Evolutionary conservation across 345 rosid genomes (phyloP), one percentile per base, ranked within the genome.

Genomic region (Laguncularia racemosa): DNA sequence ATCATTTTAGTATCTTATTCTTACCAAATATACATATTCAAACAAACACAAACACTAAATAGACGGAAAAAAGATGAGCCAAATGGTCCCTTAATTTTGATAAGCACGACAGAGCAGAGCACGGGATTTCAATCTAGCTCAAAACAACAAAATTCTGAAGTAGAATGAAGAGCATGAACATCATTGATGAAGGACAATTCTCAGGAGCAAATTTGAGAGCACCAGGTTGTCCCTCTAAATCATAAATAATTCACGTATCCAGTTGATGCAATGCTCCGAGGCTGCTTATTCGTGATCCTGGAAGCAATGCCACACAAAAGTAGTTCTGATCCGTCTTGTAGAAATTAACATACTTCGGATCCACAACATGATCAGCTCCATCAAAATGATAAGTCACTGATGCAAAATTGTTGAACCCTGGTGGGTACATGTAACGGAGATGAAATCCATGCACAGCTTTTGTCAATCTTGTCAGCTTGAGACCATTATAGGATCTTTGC

Each of bases 321-420:
- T 45, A 45, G 23, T 28, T 56, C 53, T 6, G 0, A 6, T 16
- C 23, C 4, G 12, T 33, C 6, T 18, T 26, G n/a, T 48, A 20
- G 11, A 50, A 18, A 46, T 40, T 18, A 51, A 53, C 14, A 46
- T 61, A 44, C 7, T 13, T 17, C 12, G 66, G 61, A 5, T 18
- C 17, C 0, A 67, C 62, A 16, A 23, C 21, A n/a, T 40, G 48
- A 45, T 67, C 21, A 19, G 54, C 71, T 12, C 5, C 65, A 18
- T n/a, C 18, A 14, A 67, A 61, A 57, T 67, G 66, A 20, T 43
- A 61, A 10, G 62, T 61, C 61, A 67, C 55, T 2, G 57, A 43
- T 21, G 33, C 23, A 43, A 48, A 55, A 13, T 60, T 65, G 1
- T n/a, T 3, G 48, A 67, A 59, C 12, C 16, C 49, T 14, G 60